Base-by-base conservation (phyloP, 2,329 filamentous ascomycete genomes). In the Calonectria crousiana region DNA sequence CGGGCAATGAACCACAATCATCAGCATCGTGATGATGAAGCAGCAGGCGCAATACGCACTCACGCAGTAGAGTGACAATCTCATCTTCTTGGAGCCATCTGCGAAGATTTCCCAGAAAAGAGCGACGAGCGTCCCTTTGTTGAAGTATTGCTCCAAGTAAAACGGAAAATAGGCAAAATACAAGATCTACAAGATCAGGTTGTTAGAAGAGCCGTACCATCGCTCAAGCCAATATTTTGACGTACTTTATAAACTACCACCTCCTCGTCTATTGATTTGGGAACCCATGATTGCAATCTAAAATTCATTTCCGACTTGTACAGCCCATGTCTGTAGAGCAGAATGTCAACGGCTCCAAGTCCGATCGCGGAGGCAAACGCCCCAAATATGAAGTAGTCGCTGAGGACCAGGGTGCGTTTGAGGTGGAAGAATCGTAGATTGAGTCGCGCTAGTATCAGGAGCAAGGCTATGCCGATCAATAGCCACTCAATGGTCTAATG, bases 31-130 rank as follows among this genome's bases (percentile, higher is more conserved):
- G 3, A 18, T 47, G n/a, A 60, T 20, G 28, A 60, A 69, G 28
- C 52, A 41, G 6, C 16, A 30, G 16, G 34, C 67, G 52, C 53
- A 58, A 26, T 62, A 60, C 4, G 18, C 26, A 28, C 32, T 13
- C 6, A 69, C 10, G 9, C 38, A 18, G 28, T 44, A 47, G 3
- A 69, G 53, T 18, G 41, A 10, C 26, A 20, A 14, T 20, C 52
- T 60, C 5, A 69, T 20, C 18, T 53, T 69, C 26, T 30, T 26
- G 34, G 67, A 69, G 28, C 51, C 52, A 8, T 60, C 23, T 10
- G 36, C 53, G n/a, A 69, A 69, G 11, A 69, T 69, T 51, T 69
- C 67, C n/a, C 56, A 62, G 14, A 60, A 60, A 6, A 69, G 38
- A 11, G 67, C 67, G 16, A 69, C 38, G 23, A 69, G 52, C 10